phyloP scores from a whole-genome alignment of 1,139 yeast genomes.

The Hanseniaspora uvarum region DNA sequence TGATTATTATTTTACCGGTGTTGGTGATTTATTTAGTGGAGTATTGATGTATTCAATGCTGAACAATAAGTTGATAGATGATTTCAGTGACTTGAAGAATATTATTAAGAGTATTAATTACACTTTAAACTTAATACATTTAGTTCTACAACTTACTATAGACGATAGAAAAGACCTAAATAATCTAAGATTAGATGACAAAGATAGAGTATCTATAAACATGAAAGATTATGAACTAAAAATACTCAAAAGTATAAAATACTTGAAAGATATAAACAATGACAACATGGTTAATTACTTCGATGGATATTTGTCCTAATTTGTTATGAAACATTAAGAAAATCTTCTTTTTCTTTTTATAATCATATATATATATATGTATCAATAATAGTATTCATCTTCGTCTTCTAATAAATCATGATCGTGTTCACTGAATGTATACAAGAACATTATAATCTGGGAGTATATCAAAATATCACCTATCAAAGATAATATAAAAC shows the following conservation, averaged over 20 bases:
- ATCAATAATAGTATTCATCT: constrained; percentile 13
- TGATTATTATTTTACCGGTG: constrained; percentile 62
- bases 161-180: constrained; percentile 21
- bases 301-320: not conserved
- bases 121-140: constrained; percentile 28
- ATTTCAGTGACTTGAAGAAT: constrained; percentile 2
- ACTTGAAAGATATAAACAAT: not conserved
- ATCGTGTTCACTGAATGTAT: constrained; percentile 5
- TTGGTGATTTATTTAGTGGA: constrained; percentile 62
- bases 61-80: constrained; percentile 19
- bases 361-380: not conserved
- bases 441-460: constrained; percentile 12
- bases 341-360: not conserved
- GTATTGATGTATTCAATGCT: constrained; percentile 43
- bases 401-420: constrained; percentile 9
- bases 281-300: not conserved
- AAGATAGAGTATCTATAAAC: constrained; percentile 7
- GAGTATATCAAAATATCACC: constrained; percentile 15
- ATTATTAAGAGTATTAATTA: constrained; percentile 24
- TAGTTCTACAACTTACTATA: constrained; percentile 26
- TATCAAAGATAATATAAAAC: constrained; percentile 9
- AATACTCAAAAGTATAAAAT: constrained; percentile 28
- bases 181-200: constrained; percentile 25
- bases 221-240: constrained; percentile 31
- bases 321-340: not conserved